These are phyloP conservation scores for Parafenestella ontariensis DNA, from an alignment of 2,329 filamentous ascomycete species.

Conservation along the genomic window DNA sequence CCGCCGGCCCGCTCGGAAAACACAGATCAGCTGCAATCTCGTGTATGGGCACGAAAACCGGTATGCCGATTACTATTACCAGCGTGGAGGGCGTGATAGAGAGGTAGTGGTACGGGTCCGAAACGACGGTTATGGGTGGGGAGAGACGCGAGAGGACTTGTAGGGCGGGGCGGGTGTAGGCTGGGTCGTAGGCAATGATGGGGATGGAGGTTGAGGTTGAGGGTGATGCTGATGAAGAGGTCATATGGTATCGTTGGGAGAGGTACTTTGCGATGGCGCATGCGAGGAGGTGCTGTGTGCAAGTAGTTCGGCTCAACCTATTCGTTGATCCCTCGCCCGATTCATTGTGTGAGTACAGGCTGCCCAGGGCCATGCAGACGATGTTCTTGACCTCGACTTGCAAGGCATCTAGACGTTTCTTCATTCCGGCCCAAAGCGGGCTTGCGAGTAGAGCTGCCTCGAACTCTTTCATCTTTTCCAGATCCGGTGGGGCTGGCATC, in stretches of 20 bases:
- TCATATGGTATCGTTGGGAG: not conserved
- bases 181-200: conserved; percentile 3
- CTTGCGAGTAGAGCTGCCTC: no score
- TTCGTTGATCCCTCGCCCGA: no score
- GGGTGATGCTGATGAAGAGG: not conserved
- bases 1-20: conserved; percentile 9
- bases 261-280: not conserved
- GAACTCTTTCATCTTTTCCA: no score
- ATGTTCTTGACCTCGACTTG: conserved; percentile 5
- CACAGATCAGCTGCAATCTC: conserved; percentile 9
- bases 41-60: not conserved
- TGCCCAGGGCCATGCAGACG: conserved; percentile 8
- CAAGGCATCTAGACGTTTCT: not conserved
- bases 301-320: no score
- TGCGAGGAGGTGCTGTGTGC: not conserved
- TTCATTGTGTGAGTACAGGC: not conserved
- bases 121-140: conserved; percentile 8
- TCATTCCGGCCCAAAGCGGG: no score
- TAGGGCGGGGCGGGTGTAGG: not conserved
- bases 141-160: not conserved
- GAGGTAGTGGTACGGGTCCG: conserved; percentile 11
- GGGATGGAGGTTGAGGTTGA: not conserved
- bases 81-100: conserved; percentile 9
- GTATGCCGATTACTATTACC: not conserved
- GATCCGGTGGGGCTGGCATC: no score